Percentiles rank a stretch among this genome's conserved stretches.
These are phyloP conservation scores for Tolypocladium amazonense DNA, from an alignment of 2,329 filamentous ascomycete genomes.

Conservation along the genomic window DNA sequence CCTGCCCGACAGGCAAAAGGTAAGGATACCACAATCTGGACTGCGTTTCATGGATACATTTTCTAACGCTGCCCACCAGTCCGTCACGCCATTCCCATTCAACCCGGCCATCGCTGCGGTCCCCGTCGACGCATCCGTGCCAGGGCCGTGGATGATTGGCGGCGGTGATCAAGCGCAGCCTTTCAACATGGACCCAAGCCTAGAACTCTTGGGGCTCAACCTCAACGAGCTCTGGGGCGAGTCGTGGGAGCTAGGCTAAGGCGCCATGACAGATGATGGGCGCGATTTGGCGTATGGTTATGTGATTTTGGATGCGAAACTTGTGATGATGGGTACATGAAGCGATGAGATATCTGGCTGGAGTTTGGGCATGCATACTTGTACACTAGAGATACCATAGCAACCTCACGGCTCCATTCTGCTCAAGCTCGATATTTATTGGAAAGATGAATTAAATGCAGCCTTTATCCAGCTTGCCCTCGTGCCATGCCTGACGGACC, in stretches of 20 bases:
- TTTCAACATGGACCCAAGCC: slow-evolving; percentile 41
- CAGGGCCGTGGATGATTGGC: slow-evolving; percentile 22
- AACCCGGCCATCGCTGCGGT: slow-evolving; percentile 22
- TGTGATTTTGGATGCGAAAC: background rate
- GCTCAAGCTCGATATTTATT: background rate
- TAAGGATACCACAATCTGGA: slow-evolving; percentile 9
- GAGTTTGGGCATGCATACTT: slow-evolving; percentile 3
- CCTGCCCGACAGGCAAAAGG: slow-evolving; percentile 27
- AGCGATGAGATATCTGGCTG: background rate
- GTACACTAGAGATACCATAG: slow-evolving; percentile 7
- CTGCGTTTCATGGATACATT: background rate
- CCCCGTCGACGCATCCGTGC: slow-evolving; percentile 22
- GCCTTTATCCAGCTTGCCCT: background rate
- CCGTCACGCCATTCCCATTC: slow-evolving; percentile 30
- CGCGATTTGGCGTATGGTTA: background rate
- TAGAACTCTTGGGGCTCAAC: slow-evolving; percentile 42
- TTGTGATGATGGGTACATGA: background rate
- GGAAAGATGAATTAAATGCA: background rate
- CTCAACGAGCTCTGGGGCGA: slow-evolving; percentile 47
- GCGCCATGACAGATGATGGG: background rate
- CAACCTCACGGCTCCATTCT: slow-evolving; percentile 3
- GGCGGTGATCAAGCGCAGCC: slow-evolving; percentile 21
- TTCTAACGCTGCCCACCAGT: slow-evolving; percentile 23
- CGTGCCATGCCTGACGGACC: too few relatives aligned
- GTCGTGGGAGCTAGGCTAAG: slow-evolving; percentile 29